These are phyloP conservation scores for Graphilbum fragrans DNA, from an alignment of 2,329 filamentous ascomycete genomes.

Conservation along the genomic window DNA sequence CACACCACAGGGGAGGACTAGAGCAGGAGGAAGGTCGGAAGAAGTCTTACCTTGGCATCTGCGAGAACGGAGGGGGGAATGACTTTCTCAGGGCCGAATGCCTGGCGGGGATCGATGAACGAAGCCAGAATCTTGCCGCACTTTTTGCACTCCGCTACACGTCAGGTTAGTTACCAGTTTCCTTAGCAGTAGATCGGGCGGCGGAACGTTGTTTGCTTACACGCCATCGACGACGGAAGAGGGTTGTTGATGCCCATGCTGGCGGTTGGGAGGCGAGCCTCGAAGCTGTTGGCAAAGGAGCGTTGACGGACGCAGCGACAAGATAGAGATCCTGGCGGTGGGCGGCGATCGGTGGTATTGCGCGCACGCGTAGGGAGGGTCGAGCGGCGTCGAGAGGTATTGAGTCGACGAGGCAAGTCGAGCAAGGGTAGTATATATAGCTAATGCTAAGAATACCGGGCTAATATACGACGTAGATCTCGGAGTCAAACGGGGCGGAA, in stretches of 20 bases:
- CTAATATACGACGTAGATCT: too few relatives aligned
- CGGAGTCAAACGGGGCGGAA: too few relatives aligned
- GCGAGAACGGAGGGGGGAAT: constrained; percentile 85
- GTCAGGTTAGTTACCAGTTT: background rate
- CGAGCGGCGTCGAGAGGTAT: too few relatives aligned
- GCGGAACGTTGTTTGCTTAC: constrained; percentile 33
- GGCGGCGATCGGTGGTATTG: too few relatives aligned
- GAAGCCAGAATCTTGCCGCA: constrained; percentile 90
- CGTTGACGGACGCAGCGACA: too few relatives aligned
- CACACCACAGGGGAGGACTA: background rate
- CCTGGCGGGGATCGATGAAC: constrained; percentile 85
- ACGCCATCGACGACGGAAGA: constrained; percentile 54
- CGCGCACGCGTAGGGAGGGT: too few relatives aligned
- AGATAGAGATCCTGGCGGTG: too few relatives aligned
- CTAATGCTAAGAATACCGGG: too few relatives aligned
- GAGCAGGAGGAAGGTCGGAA: background rate
- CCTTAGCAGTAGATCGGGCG: background rate
- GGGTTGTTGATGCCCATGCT: constrained; percentile 55
- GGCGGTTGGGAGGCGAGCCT: constrained; percentile 1
- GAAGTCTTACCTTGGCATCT: constrained; percentile 63
- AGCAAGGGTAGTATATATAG: too few relatives aligned
- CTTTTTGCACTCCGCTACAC: constrained; percentile 88
- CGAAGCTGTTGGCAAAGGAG: too few relatives aligned
- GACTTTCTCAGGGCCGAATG: constrained; percentile 93
- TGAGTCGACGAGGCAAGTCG: too few relatives aligned